Percentiles rank a stretch among this genome's conserved stretches.
Conservation (phyloP, 2,329 filamentous ascomycete species). For the Pyrenochaeta sp. region DNA sequence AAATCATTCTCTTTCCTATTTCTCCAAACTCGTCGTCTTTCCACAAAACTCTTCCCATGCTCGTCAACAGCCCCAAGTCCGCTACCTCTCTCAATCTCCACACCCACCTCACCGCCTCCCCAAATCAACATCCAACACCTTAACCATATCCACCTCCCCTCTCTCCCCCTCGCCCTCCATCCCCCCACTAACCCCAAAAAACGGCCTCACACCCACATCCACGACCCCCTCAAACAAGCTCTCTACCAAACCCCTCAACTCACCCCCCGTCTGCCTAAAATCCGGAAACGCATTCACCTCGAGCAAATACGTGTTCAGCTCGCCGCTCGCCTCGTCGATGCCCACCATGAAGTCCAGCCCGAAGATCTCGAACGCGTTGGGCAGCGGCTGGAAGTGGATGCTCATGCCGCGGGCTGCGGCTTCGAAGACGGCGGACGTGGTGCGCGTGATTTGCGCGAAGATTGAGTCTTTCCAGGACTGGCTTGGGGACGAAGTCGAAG, state of each 20-base stretch:
- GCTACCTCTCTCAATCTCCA: too few species aligned
- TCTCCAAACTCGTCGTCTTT: too few species aligned
- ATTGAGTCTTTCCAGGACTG: conserved; percentile 69
- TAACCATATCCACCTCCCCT: conserved; percentile 43
- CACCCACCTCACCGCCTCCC: conserved; percentile 42
- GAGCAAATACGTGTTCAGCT: conserved; percentile 71
- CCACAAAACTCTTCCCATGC: too few species aligned
- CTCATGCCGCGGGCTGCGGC: conserved; percentile 84
- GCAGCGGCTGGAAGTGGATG: conserved; percentile 88
- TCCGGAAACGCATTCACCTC: conserved; percentile 98
- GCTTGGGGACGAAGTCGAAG: too few species aligned
- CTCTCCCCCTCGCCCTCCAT: conserved; percentile 15
- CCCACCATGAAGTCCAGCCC: conserved; percentile 86
- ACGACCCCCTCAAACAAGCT: conserved; percentile 81
- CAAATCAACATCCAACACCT: conserved; percentile 57
- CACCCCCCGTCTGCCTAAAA: conserved; percentile 87
- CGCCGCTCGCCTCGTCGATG: conserved; percentile 54
- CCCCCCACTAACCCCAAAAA: conserved; percentile 62
- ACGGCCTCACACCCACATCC: conserved; percentile 69
- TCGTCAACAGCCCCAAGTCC: too few species aligned
- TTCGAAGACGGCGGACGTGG: conserved; percentile 82
- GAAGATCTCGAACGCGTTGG: conserved; percentile 90
- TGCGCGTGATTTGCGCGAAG: conserved; percentile 74
- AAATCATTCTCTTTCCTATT: too few species aligned
- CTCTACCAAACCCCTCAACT: conserved; percentile 73